A percentile compares a stretch with the other conserved stretches of the same genome.
These are phyloP conservation scores for Penicillium parvum DNA, from an alignment of 495 filamentous ascomycete genomes.

Conservation along the genomic window DNA sequence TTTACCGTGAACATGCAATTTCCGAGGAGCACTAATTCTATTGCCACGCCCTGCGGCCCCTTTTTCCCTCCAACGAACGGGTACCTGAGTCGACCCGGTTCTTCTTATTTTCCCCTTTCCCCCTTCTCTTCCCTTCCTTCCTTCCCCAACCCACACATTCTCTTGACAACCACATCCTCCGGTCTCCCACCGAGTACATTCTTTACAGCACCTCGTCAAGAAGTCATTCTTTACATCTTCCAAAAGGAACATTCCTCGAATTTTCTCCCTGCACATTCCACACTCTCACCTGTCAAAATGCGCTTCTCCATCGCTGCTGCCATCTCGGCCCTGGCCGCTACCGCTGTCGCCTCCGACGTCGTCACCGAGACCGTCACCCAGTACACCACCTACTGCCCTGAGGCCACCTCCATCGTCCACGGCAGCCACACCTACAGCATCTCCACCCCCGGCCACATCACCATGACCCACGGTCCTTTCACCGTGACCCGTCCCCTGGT, in stretches of 20 bases:
- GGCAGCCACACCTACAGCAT: slow-evolving; percentile 72
- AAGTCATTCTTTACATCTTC: slow-evolving; percentile 20
- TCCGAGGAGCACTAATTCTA: slow-evolving; percentile 4
- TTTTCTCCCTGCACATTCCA: too few species aligned
- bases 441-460: slow-evolving; percentile 73
- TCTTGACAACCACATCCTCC: slow-evolving; percentile 19
- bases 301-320: slow-evolving; percentile 79
- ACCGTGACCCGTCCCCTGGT: slow-evolving; percentile 69
- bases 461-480: slow-evolving; percentile 56
- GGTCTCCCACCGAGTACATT: slow-evolving; percentile 50
- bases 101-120: slow-evolving; percentile 12
- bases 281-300: slow-evolving; percentile 65
- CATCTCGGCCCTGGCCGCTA: slow-evolving; percentile 59
- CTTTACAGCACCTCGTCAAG: slow-evolving; percentile 37
- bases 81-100: slow-evolving; percentile 24
- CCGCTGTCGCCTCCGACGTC: slow-evolving; percentile 49
- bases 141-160: slow-evolving; percentile 22
- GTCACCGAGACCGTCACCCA: slow-evolving; percentile 75
- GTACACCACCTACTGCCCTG: slow-evolving; percentile 84
- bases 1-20: not conserved
- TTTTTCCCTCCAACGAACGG: slow-evolving; percentile 20
- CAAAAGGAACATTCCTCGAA: slow-evolving; percentile 20
- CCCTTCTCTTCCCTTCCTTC: slow-evolving; percentile 5
- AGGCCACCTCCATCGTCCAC: slow-evolving; percentile 65
- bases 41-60: slow-evolving; percentile 9